These are phyloP conservation scores for Sporothrix schenckii DNA, from an alignment of 2,329 filamentous ascomycete species.

Conservation along the genomic window DNA sequence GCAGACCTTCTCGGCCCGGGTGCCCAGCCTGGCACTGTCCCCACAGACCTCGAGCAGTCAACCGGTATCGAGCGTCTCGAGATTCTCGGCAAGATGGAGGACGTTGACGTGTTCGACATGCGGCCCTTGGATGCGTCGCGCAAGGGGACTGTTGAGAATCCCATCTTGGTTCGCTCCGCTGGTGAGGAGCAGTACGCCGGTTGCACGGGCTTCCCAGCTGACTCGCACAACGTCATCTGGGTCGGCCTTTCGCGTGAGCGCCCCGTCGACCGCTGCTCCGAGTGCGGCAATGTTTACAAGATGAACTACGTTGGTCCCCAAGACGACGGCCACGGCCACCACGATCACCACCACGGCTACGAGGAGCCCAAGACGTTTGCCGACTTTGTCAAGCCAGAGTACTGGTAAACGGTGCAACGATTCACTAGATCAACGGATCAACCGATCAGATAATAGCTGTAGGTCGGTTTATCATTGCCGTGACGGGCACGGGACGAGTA, in stretches of 20 bases:
- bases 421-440: neutral
- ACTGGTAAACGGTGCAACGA: conserved; percentile 64
- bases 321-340: conserved; percentile 67
- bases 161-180: conserved; percentile 85
- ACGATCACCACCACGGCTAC: conserved; percentile 61
- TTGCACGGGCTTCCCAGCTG: conserved; percentile 91
- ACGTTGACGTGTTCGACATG: conserved; percentile 98
- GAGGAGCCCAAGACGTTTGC: conserved; percentile 95
- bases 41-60: conserved; percentile 91
- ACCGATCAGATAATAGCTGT: no score
- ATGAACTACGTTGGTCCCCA: conserved; percentile 92
- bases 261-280: conserved; percentile 90
- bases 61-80: conserved; percentile 98
- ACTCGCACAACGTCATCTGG: conserved; percentile 91
- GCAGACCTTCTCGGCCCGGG: conserved; percentile 86
- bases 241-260: conserved; percentile 85
- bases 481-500: neutral
- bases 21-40: conserved; percentile 78
- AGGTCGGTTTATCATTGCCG: neutral
- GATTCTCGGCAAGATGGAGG: conserved; percentile 99
- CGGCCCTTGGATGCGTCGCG: conserved; percentile 89
- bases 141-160: conserved; percentile 83
- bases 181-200: conserved; percentile 96
- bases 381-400: conserved; percentile 93
- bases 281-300: conserved; percentile 96